Percentiles rank a stretch among this genome's conserved stretches.
Conservation (phyloP, 2,329 filamentous ascomycete species). For the Gliomastix tumulicola region DNA sequence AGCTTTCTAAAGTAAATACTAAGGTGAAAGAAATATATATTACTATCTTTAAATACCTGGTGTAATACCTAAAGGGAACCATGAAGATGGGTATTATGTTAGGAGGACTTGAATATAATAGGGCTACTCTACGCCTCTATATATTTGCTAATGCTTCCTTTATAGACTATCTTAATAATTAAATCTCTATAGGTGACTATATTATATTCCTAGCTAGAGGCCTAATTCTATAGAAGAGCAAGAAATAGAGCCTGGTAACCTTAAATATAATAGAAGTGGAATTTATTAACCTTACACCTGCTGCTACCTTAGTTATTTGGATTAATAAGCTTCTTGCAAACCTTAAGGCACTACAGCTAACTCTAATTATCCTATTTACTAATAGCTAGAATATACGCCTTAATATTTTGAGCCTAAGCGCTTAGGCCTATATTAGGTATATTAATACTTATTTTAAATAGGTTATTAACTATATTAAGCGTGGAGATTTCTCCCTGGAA, state of each 20-base stretch:
- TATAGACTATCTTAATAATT: not conserved
- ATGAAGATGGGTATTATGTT: not conserved
- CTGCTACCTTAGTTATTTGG: not conserved
- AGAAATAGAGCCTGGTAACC: not conserved
- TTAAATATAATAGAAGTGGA: not conserved
- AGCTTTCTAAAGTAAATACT: not conserved
- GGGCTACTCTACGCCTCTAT: not conserved
- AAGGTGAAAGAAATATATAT: not conserved
- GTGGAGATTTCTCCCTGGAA: too few species aligned
- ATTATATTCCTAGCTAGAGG: not conserved
- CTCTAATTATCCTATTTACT: too few species aligned
- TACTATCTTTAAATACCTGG: not conserved
- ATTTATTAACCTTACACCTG: not conserved
- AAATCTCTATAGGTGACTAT: not conserved
- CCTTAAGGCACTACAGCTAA: too few species aligned
- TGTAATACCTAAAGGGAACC: not conserved
- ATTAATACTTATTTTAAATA: too few species aligned
- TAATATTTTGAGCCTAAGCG: too few species aligned
- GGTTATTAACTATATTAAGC: too few species aligned
- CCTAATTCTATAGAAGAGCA: not conserved
- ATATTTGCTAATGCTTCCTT: not conserved
- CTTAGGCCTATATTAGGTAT: too few species aligned
- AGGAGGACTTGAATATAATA: not conserved
- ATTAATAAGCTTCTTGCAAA: not conserved
- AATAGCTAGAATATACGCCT: not conserved